Evolutionary conservation across 495 filamentous ascomycete genomes (phyloP).

Genomic region (Lepraria neglecta): DNA sequence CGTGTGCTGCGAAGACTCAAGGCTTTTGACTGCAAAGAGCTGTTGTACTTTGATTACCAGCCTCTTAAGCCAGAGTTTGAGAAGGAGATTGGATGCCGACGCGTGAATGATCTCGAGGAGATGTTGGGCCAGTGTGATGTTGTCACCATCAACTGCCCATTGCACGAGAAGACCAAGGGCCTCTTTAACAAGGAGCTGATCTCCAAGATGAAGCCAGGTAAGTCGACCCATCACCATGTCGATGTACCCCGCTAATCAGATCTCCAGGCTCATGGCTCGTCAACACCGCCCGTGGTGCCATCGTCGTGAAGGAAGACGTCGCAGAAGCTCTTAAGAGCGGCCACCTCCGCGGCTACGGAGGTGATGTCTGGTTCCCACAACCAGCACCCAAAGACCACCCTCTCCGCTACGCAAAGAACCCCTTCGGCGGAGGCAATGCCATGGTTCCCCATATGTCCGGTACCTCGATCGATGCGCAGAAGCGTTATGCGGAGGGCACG

Average conservation of each 20-base stretch:
- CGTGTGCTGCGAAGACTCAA: slow-evolving; percentile 92
- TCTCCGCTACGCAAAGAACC: slow-evolving; percentile 87
- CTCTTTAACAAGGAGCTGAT: slow-evolving; percentile 99
- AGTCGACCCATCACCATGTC: slow-evolving; percentile 24
- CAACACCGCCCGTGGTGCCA: slow-evolving; percentile 97
- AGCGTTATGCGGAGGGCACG: slow-evolving; percentile 83
- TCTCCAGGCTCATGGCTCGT: slow-evolving; percentile 80
- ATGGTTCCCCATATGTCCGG: slow-evolving; percentile 99
- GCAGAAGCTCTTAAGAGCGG: slow-evolving; percentile 87
- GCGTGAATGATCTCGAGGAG: slow-evolving; percentile 84
- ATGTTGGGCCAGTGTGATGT: slow-evolving; percentile 94
- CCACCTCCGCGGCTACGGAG: slow-evolving; percentile 94
- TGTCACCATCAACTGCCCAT: slow-evolving; percentile 98
- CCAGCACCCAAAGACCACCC: slow-evolving; percentile 92
- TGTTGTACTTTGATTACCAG: slow-evolving; percentile 99
- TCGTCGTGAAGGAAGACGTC: slow-evolving; percentile 98
- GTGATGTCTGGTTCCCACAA: slow-evolving; percentile 91
- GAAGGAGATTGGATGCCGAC: slow-evolving; percentile 91
- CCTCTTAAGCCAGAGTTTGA: slow-evolving; percentile 79
- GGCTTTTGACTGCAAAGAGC: slow-evolving; percentile 98
- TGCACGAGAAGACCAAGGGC: slow-evolving; percentile 94
- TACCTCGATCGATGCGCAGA: slow-evolving; percentile 94
- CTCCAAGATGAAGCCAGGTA: slow-evolving; percentile 96
- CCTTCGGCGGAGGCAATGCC: slow-evolving; percentile 93
- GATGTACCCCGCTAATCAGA: slow-evolving; percentile 18